Evolutionary conservation across 2,329 filamentous ascomycete species (phyloP).

Genomic region (Diplodia seriata): DNA sequence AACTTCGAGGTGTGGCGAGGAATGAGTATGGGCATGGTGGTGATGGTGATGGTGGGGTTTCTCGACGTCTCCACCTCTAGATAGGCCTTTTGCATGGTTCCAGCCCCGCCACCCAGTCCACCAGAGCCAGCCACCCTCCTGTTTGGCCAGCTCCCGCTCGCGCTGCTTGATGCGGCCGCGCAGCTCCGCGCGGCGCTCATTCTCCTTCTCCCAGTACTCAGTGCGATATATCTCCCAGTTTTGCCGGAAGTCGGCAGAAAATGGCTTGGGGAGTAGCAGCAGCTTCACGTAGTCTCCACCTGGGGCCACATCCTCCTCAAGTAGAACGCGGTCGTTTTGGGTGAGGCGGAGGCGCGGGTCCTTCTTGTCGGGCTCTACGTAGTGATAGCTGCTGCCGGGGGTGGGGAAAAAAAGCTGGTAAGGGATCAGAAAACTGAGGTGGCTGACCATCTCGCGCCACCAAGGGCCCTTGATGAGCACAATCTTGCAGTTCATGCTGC

Average conservation of each 20-base stretch:
- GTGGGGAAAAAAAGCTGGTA: conserved; percentile 73
- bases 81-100: conserved; percentile 46
- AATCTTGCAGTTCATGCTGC: conserved; percentile 95
- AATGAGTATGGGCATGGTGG: conserved; percentile 32
- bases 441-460: conserved; percentile 78
- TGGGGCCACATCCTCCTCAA: conserved; percentile 88
- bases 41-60: conserved; percentile 39
- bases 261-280: conserved; percentile 89
- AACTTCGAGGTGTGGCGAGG: conserved; percentile 24
- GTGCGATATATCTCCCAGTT: conserved; percentile 95
- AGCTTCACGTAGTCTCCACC: conserved; percentile 93
- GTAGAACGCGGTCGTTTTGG: conserved; percentile 59
- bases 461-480: conserved; percentile 84
- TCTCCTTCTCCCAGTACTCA: conserved; percentile 97
- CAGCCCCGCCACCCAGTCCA: conserved; percentile 77
- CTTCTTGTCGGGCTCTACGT: conserved; percentile 69
- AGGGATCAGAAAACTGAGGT: conserved; percentile 77
- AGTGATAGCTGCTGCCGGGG: conserved; percentile 74
- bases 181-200: conserved; percentile 80
- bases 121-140: conserved; percentile 79
- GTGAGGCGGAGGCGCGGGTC: conserved; percentile 36
- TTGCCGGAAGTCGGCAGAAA: conserved; percentile 91
- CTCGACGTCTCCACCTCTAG: conserved; percentile 42
- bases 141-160: conserved; percentile 71
- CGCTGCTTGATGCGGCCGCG: conserved; percentile 72